phyloP scores from a whole-genome alignment of 352 stramenopile species.

The Globisporangium ultimum region DNA sequence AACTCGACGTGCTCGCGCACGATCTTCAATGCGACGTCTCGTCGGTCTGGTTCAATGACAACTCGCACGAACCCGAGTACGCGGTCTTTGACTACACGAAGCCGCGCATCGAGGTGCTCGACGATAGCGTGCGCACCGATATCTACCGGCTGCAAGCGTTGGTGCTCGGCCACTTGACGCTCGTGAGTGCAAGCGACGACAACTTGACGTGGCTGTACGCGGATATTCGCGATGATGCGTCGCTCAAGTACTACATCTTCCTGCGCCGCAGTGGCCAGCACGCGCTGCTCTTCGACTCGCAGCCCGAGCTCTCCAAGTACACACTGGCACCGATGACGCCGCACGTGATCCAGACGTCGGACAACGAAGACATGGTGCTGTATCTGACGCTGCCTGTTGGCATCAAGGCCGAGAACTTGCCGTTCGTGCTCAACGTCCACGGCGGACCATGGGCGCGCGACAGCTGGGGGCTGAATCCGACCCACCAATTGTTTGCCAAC shows the following conservation, averaged over 20 bases:
- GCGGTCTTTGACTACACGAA: constrained; percentile 34
- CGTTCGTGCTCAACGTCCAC: constrained; percentile 38
- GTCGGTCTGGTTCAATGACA: constrained; percentile 26
- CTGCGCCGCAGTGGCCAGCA: constrained; percentile 21
- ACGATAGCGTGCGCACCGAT: constrained; percentile 26
- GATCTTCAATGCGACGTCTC: constrained; percentile 25
- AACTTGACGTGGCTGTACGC: constrained; percentile 61
- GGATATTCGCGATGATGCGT: constrained; percentile 60
- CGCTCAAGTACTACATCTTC: constrained; percentile 44
- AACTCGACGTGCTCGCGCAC: constrained; percentile 27
- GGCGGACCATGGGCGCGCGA: constrained; percentile 38
- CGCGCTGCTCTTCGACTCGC: constrained; percentile 37
- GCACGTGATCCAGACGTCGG: constrained; percentile 40
- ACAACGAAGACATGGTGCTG: constrained; percentile 38
- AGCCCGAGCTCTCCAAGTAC: constrained; percentile 29
- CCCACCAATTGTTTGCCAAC: constrained; percentile 42
- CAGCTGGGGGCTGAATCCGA: constrained; percentile 25
- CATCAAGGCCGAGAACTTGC: constrained; percentile 22
- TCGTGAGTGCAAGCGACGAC: constrained; percentile 30
- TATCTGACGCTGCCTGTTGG: constrained; percentile 39
- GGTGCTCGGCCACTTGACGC: constrained; percentile 20
- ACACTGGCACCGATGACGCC: constrained; percentile 32
- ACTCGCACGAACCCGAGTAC: constrained; percentile 18
- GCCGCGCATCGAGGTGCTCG: constrained; percentile 27
- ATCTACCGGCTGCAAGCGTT: constrained; percentile 21